A percentile compares a stretch with the other conserved stretches of the same genome.
phyloP scores from a whole-genome alignment of 2,329 filamentous ascomycete genomes.

The Trichoderma cornu-damae region DNA sequence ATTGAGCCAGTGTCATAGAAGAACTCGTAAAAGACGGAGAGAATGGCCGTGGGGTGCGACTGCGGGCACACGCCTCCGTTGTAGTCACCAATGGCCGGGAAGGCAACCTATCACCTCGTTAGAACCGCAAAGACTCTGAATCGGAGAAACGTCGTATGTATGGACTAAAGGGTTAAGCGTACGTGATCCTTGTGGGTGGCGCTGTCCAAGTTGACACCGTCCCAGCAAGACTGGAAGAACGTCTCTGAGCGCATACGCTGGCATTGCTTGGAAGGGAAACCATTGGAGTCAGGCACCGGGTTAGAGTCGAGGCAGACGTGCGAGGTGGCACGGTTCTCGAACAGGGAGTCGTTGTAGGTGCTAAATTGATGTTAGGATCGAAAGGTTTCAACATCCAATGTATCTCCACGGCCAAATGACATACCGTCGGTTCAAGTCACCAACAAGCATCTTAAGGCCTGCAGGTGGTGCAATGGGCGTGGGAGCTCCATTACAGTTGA shows the following conservation, averaged over 20 bases:
- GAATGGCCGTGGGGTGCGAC: constrained; percentile 40
- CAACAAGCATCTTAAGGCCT: constrained; percentile 62
- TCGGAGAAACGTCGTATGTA: too few relatives aligned
- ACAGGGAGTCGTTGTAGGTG: constrained; percentile 41
- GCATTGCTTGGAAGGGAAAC: constrained; percentile 49
- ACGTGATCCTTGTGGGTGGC: constrained; percentile 44
- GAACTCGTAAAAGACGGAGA: constrained; percentile 44
- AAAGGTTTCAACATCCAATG: not conserved
- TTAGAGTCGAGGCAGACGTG: constrained; percentile 50
- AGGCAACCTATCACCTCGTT: constrained; percentile 24
- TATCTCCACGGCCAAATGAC: not conserved
- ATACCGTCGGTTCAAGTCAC: constrained; percentile 46
- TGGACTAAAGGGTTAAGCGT: not conserved
- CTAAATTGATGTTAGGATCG: constrained; percentile 14
- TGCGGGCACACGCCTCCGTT: constrained; percentile 20
- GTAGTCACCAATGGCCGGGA: constrained; percentile 23
- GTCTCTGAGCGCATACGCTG: constrained; percentile 49
- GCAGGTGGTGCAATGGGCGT: constrained; percentile 53
- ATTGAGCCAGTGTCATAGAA: constrained; percentile 38
- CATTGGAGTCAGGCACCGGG: constrained; percentile 36
- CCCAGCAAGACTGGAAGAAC: constrained; percentile 59
- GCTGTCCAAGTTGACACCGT: constrained; percentile 52
- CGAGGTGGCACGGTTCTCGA: constrained; percentile 47
- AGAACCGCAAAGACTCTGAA: not conserved
- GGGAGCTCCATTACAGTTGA: constrained; percentile 22